phyloP scores from a whole-genome alignment of 1,284 basidiomycete species.

The Leccinum subspadiceum region DNA sequence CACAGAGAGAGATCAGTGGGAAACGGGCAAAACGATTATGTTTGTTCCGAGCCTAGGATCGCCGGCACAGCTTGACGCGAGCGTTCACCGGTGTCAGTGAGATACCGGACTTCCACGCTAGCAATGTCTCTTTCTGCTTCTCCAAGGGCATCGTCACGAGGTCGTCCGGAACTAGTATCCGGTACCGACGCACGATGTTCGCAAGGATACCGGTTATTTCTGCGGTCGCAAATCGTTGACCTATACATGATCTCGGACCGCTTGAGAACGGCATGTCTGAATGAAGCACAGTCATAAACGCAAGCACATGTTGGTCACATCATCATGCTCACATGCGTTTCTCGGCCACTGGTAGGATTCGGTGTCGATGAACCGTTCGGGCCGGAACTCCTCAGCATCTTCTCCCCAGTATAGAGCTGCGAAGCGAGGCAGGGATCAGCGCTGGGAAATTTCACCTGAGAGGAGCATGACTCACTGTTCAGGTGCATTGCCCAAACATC shows the following conservation, averaged over 20 bases:
- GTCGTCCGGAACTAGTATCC: slow-evolving; percentile 35
- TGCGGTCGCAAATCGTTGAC: slow-evolving; percentile 33
- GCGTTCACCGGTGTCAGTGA: slow-evolving; percentile 31
- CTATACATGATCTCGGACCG: slow-evolving; percentile 43
- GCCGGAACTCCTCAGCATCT: too few relatives aligned
- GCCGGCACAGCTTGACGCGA: slow-evolving; percentile 21
- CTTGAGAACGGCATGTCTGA: slow-evolving; percentile 40
- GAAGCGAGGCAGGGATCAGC: too few relatives aligned
- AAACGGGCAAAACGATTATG: background rate
- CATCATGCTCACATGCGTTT: too few relatives aligned
- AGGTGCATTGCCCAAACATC: too few relatives aligned
- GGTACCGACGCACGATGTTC: slow-evolving; percentile 29
- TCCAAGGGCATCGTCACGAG: slow-evolving; percentile 26
- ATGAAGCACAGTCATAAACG: background rate
- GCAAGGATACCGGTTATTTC: slow-evolving; percentile 32
- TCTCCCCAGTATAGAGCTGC: too few relatives aligned
- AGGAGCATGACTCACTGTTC: too few relatives aligned
- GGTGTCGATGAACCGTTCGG: too few relatives aligned
- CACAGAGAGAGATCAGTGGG: background rate
- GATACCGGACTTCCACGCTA: slow-evolving; percentile 33
- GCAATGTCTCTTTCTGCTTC: slow-evolving; percentile 28
- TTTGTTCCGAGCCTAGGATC: slow-evolving; percentile 9
- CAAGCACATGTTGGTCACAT: background rate
- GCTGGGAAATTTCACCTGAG: too few relatives aligned
- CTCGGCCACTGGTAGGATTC: too few relatives aligned